Percentiles rank a stretch among this genome's conserved stretches.
phyloP scores from a whole-genome alignment of 805 yeast genomes.

The Spathaspora boniae region DNA sequence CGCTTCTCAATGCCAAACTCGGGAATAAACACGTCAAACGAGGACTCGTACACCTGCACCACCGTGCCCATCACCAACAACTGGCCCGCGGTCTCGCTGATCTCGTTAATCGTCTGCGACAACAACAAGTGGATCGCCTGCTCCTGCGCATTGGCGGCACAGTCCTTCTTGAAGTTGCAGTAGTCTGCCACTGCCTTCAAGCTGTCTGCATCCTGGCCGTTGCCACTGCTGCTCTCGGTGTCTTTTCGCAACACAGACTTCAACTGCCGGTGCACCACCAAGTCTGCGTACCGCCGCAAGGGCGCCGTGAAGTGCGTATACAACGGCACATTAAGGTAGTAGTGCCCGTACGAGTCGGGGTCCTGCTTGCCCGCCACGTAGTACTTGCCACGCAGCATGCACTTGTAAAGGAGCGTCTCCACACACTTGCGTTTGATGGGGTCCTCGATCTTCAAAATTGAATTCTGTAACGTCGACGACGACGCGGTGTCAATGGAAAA shows the following conservation, averaged over 20 bases:
- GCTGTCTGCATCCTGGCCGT: conserved; percentile 51
- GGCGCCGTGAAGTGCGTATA: conserved; percentile 96
- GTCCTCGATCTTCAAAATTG: conserved; percentile 64
- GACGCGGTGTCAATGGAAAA: conserved; percentile 69
- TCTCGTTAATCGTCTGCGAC: conserved; percentile 77
- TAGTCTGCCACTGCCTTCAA: conserved; percentile 83
- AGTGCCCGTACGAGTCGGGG: conserved; percentile 73
- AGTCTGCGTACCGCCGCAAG: conserved; percentile 85
- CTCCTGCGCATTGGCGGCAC: conserved; percentile 89
- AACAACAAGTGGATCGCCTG: conserved; percentile 87
- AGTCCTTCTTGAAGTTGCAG: conserved; percentile 93
- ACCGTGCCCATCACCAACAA: conserved; percentile 81
- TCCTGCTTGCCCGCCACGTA: conserved; percentile 85
- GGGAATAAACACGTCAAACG: conserved; percentile 89
- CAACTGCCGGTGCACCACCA: conserved; percentile 88
- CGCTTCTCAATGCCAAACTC: conserved; percentile 94
- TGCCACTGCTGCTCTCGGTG: conserved; percentile 24
- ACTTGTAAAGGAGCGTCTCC: conserved; percentile 75
- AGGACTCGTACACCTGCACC: conserved; percentile 89
- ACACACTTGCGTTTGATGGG: conserved; percentile 63
- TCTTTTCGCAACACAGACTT: conserved; percentile 54
- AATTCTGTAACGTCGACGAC: conserved; percentile 66
- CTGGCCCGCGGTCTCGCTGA: conserved; percentile 73
- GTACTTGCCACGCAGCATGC: conserved; percentile 83
- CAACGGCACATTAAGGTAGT: conserved; percentile 74